These are phyloP conservation scores for Starmerella tilneyi DNA, from an alignment of 805 yeast species.

Conservation along the genomic window DNA sequence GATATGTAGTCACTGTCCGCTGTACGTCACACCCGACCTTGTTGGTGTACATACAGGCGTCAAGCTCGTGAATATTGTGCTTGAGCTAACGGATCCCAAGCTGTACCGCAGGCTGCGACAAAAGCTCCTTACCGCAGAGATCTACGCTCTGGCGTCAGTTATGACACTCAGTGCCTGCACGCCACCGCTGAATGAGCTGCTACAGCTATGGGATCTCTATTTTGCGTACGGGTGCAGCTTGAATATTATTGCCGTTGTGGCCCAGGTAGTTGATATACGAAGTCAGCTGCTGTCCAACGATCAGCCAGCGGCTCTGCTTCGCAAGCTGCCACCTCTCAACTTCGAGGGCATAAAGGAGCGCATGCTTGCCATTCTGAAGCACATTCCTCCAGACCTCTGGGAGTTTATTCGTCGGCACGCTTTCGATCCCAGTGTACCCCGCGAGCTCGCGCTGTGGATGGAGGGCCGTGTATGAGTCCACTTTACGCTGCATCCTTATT, in stretches of 20 bases:
- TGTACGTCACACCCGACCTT: slow-evolving; percentile 64
- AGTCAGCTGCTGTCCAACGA: slow-evolving; percentile 46
- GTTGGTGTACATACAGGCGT: slow-evolving; percentile 74
- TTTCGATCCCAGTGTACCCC: slow-evolving; percentile 35
- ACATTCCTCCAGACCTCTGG: slow-evolving; percentile 57
- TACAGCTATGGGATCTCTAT: slow-evolving; percentile 79
- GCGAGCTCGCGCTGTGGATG: slow-evolving; percentile 14
- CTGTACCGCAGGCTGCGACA: slow-evolving; percentile 49
- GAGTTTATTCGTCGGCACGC: slow-evolving; percentile 55
- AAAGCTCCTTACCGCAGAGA: slow-evolving; percentile 66
- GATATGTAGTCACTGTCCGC: slow-evolving; percentile 56
- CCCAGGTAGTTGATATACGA: slow-evolving; percentile 66
- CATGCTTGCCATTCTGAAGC: slow-evolving; percentile 68
- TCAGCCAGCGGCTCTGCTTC: slow-evolving; percentile 63
- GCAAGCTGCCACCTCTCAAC: slow-evolving; percentile 62
- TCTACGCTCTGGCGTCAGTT: slow-evolving; percentile 65
- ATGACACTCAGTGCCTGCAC: slow-evolving; percentile 81
- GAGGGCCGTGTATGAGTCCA: background rate
- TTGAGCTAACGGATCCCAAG: slow-evolving; percentile 63
- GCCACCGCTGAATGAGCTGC: slow-evolving; percentile 65
- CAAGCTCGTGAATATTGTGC: slow-evolving; percentile 59
- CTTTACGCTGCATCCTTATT: background rate
- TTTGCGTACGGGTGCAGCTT: slow-evolving; percentile 86
- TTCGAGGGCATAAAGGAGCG: slow-evolving; percentile 67
- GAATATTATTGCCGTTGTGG: slow-evolving; percentile 73